Percentiles rank a stretch among this genome's conserved stretches.
These are phyloP conservation scores for Cladosporium sphaerospermum DNA, from an alignment of 2,329 filamentous ascomycete species.

Conservation along the genomic window DNA sequence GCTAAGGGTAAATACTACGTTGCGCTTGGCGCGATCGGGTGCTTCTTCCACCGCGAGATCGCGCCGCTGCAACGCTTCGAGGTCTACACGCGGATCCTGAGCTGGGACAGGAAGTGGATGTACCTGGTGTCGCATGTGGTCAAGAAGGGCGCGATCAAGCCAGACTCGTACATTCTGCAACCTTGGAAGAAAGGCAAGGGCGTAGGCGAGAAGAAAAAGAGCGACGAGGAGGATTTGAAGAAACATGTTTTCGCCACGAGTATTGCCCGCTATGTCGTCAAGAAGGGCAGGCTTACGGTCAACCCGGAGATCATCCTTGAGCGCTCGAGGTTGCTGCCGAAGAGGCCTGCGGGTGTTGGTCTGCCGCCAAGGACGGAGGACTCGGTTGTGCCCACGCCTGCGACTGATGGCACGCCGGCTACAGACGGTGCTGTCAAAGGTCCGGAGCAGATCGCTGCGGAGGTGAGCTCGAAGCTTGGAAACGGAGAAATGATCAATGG, in stretches of 20 bases:
- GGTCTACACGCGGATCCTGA: constrained; percentile 4
- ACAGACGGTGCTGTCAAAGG: constrained; percentile 17
- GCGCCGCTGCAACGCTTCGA: constrained; percentile 3
- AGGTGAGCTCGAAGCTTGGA: constrained; percentile 24
- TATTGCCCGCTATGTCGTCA: constrained; percentile 46
- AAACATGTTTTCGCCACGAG: constrained; percentile 45
- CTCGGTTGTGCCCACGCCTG: constrained; percentile 8
- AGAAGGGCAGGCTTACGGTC: constrained; percentile 64
- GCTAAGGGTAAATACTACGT: constrained; percentile 32
- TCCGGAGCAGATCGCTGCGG: constrained; percentile 20
- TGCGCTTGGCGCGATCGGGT: constrained; percentile 42
- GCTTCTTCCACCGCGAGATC: constrained; percentile 36
- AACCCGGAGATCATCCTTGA: constrained; percentile 71
- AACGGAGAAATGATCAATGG: background rate
- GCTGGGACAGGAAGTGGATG: constrained; percentile 12
- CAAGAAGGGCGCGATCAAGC: constrained; percentile 34
- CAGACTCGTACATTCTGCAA: constrained; percentile 17
- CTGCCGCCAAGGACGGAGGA: constrained; percentile 25
- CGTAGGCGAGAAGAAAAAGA: constrained; percentile 21
- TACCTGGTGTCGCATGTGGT: constrained; percentile 27
- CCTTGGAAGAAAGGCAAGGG: constrained; percentile 28
- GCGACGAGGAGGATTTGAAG: constrained; percentile 32
- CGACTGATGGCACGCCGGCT: constrained; percentile 19
- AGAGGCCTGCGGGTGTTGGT: constrained; percentile 54
- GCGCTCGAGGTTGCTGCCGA: constrained; percentile 67